These are phyloP conservation scores for Neurospora sp. DNA, from an alignment of 495 filamentous ascomycete genomes.

Conservation along the genomic window DNA sequence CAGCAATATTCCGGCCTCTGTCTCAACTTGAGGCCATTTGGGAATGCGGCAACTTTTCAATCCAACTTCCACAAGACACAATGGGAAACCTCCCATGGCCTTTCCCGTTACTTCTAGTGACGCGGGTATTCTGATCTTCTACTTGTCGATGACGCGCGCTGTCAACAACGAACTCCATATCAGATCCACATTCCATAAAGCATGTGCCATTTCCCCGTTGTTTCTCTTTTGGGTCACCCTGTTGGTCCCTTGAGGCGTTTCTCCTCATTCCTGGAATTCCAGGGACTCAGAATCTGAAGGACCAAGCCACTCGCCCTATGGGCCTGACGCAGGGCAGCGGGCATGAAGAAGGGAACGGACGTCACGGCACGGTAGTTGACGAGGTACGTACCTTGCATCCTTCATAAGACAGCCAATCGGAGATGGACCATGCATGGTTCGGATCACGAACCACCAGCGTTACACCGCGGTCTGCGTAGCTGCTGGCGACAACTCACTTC, in stretches of 20 bases:
- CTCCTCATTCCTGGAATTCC: background rate
- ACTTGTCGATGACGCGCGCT: background rate
- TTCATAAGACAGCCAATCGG: background rate
- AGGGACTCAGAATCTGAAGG: background rate
- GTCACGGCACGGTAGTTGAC: background rate
- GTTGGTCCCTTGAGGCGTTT: background rate
- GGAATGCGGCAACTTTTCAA: background rate
- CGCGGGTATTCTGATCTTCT: background rate
- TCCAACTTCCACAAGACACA: background rate
- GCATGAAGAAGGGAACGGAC: background rate
- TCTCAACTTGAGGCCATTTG: background rate
- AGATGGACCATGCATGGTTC: background rate
- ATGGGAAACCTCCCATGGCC: background rate
- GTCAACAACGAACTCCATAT: background rate
- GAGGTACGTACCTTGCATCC: background rate
- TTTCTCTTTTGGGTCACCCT: background rate
- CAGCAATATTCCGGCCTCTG: background rate
- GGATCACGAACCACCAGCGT: background rate
- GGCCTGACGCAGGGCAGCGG: background rate
- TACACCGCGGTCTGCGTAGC: background rate
- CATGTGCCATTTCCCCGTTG: background rate
- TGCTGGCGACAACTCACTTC: background rate
- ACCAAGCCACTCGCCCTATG: background rate
- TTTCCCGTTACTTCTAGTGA: background rate
- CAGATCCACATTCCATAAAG: background rate